Base-by-base conservation (phyloP, 345 rosid species). In the Turnera subulata region DNA sequence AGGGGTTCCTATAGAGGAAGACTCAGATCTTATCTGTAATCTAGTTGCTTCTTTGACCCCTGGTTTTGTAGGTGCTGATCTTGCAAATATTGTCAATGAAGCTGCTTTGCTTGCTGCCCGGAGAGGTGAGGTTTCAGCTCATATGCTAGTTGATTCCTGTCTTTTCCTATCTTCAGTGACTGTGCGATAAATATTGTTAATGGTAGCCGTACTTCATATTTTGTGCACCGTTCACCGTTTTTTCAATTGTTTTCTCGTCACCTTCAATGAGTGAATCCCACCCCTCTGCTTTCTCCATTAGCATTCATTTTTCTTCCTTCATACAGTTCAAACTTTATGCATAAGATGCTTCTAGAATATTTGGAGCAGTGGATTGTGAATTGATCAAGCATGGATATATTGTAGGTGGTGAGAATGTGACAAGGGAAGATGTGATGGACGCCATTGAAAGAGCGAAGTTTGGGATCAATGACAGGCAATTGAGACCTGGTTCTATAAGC, bases 21-120 rank as follows among this genome's bases (percentile, higher is more conserved):
- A 86, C 61, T 39, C 66, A 14, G 65, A 80, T 53, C 84, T 84
- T 53, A 82, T 92, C 64, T 75, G 84, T 24, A 73, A 82, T 73
- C 76, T 92, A 18, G 89, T 89, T 55, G 95, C 99, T 70, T 83
- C 95, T 50, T 60, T 92, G 14, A 89, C 99, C 59, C 94, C 93
- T 1, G 94, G 96, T 43, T 80, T 92, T 33, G 99, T 92, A 1
- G 99, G 97, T 23, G 97, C 97, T 59, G 96, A 92, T 85, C 99
- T 92, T 16, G 99, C 99, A 54, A 86, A 89, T 78, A 81, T 84
- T 42, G 85, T 83, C 53, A 92, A 86, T 52, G 99, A 92, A 82
- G 84, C 99, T 52, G 99, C 99, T 64, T 72, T 92, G 56, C 97
- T 92, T 25, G 85, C 99, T 64, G 99, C 95, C 62, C 82, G 99